These are phyloP conservation scores for Podaxis rugospora DNA, from an alignment of 768 basidiomycete genomes.

Conservation along the genomic window DNA sequence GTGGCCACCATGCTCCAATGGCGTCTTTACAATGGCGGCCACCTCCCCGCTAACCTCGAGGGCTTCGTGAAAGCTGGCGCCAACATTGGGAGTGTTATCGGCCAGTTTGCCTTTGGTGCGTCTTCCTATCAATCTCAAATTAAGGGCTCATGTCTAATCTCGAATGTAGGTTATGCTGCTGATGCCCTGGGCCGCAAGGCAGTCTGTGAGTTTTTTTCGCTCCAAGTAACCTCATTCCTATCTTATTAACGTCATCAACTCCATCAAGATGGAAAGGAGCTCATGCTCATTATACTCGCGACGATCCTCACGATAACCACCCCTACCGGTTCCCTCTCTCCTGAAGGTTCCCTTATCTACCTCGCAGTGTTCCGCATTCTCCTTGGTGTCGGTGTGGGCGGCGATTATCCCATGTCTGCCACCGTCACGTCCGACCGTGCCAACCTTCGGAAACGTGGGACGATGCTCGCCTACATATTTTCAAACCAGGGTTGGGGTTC, in stretches of 20 bases:
- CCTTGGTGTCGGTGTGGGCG: slow-evolving; percentile 75
- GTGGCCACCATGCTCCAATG: slow-evolving; percentile 67
- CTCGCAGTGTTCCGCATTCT: slow-evolving; percentile 65
- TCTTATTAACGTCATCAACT: background rate
- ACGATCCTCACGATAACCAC: slow-evolving; percentile 66
- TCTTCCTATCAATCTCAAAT: background rate
- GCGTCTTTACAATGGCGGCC: slow-evolving; percentile 48
- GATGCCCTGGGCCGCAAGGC: slow-evolving; percentile 68
- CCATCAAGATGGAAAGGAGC: slow-evolving; percentile 62
- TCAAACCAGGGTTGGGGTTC: slow-evolving; percentile 78
- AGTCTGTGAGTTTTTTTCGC: slow-evolving; percentile 38
- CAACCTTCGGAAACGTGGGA: slow-evolving; percentile 56
- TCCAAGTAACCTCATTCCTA: background rate
- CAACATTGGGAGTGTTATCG: slow-evolving; percentile 71
- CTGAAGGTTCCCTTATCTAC: slow-evolving; percentile 53
- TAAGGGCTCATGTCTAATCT: background rate
- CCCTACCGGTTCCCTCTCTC: slow-evolving; percentile 57
- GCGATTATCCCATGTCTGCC: slow-evolving; percentile 78
- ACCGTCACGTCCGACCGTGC: slow-evolving; percentile 65
- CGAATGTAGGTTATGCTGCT: slow-evolving; percentile 49
- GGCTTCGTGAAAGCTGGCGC: slow-evolving; percentile 63
- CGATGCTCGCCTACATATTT: slow-evolving; percentile 74
- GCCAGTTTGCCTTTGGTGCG: slow-evolving; percentile 59
- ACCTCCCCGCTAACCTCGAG: slow-evolving; percentile 50
- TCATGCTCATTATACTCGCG: slow-evolving; percentile 76